Evolutionary conservation across 2,329 filamentous ascomycete genomes (phyloP).

Genomic region (Tympanopsis confertula): DNA sequence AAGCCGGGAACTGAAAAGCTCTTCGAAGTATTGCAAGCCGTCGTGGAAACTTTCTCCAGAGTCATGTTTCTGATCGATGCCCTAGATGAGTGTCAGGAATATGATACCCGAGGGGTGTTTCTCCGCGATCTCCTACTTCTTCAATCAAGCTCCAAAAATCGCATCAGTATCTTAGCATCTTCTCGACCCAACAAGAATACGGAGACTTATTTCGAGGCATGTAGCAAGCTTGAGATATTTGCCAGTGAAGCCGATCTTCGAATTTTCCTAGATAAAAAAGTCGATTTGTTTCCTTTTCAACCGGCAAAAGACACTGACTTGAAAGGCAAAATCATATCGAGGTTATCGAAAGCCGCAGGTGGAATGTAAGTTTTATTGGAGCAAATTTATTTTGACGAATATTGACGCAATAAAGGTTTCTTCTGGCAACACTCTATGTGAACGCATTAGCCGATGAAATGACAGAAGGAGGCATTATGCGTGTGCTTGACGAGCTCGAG

Average conservation of each 20-base stretch:
- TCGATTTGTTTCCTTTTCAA: too few species aligned
- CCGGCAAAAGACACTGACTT: too few species aligned
- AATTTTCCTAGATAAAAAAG: not conserved
- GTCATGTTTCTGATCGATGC: not conserved
- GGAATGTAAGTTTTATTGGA: not conserved
- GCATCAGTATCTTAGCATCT: not conserved
- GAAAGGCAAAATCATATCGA: too few species aligned
- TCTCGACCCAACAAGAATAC: too few species aligned
- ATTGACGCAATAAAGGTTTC: not conserved
- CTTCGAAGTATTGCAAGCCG: not conserved
- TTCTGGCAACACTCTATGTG: not conserved
- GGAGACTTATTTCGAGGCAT: too few species aligned
- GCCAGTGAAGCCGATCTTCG: not conserved
- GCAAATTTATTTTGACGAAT: not conserved
- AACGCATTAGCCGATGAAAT: not conserved
- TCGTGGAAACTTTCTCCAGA: not conserved
- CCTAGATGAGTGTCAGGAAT: not conserved
- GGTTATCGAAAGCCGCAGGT: too few species aligned
- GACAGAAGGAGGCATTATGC: not conserved
- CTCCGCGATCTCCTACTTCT: not conserved
- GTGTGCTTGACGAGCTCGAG: not conserved
- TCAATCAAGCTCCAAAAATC: not conserved
- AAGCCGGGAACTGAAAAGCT: too few species aligned
- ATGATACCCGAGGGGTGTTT: not conserved
- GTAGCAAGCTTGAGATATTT: too few species aligned